Evolutionary conservation across 768 basidiomycete species (phyloP), one percentile per base, ranked within the genome.

Genomic region (Hygrocybe punicea): DNA sequence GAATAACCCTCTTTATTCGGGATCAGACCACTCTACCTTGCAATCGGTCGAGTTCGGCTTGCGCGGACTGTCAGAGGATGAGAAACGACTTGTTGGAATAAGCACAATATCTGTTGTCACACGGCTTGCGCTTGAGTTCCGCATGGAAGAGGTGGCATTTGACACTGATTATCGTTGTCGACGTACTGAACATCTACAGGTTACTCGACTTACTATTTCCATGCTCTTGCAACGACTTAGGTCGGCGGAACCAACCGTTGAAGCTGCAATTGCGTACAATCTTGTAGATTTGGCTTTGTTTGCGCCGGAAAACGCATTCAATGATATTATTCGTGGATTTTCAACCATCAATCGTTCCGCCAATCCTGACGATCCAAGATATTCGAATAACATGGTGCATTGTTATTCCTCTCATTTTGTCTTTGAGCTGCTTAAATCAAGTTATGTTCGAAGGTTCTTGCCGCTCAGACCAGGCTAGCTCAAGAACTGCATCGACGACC

Each of bases 71-170:
- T 84, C 89, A 1, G 91, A 93, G 48, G 93, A 96, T 57, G 88
- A 95, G 68, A 88, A 86, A 65, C 78, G 86, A 49, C 79, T 93
- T 16, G 85, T 94, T 39, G 89, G 89, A 2, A 92, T 93, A 51
- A 93, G 90, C 59, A 93, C 93, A 2, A 93, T 98, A 57, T 91
- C 91, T 2, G 89, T 95, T 2, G 93, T 95, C 4, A 89, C 94
- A 2, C 80, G 85, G 29, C 80, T 98, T 34, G 91, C 94, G 0
- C 73, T 97, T 14, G 94, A 97, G 71, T 93, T 95, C 66, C 76
- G 83, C 56, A 81, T 82, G 58, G 91, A 93, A 66, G 94, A 96
- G 74, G 93, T 90, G 46, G 60, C 8, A 24, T 40, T 39, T 4
- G 25, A 21, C 9, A 9, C 29, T 19, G 23, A n/a, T 49, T 9